phyloP scores from a whole-genome alignment of 208 protist species.

The Herpetomonas muscarum region DNA sequence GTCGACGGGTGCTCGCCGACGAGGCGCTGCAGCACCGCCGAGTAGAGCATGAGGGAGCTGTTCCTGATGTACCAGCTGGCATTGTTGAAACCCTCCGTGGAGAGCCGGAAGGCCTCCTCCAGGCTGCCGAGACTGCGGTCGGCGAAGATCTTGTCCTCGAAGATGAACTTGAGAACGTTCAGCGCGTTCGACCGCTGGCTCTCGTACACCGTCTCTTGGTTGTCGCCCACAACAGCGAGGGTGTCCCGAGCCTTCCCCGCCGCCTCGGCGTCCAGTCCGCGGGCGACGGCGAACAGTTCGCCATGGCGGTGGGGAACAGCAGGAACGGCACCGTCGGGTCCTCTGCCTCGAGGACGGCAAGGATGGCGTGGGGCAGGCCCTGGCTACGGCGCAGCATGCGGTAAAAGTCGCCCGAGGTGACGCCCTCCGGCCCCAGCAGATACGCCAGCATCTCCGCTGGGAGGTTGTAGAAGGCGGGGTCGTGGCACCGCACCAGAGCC shows the following conservation, averaged over 20 bases:
- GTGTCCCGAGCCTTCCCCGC: background rate
- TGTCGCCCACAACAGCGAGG: background rate
- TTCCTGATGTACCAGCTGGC: constrained; percentile 87
- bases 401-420: constrained; percentile 57
- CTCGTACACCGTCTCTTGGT: constrained; percentile 23
- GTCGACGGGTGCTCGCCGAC: constrained; percentile 84
- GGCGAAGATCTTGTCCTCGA: constrained; percentile 80
- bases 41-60: constrained; percentile 90
- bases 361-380: constrained; percentile 78
- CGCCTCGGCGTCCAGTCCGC: constrained; percentile 2
- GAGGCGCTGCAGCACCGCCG: constrained; percentile 85
- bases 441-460: constrained; percentile 61
- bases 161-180: constrained; percentile 92
- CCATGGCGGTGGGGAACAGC: constrained; percentile 75
- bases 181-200: constrained; percentile 86
- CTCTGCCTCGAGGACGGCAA: constrained; percentile 82
- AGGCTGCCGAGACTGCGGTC: constrained; percentile 57
- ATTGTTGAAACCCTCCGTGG: constrained; percentile 76
- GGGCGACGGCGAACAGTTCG: constrained; percentile 44
- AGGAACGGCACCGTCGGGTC: constrained; percentile 53
- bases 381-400: constrained; percentile 89
- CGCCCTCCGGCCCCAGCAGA: constrained; percentile 71
- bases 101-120: constrained; percentile 78
- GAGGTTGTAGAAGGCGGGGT: constrained; percentile 40
- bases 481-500: constrained; percentile 61